Base-by-base conservation (phyloP, 495 filamentous ascomycete genomes). In the Penicilliopsis zonata region DNA sequence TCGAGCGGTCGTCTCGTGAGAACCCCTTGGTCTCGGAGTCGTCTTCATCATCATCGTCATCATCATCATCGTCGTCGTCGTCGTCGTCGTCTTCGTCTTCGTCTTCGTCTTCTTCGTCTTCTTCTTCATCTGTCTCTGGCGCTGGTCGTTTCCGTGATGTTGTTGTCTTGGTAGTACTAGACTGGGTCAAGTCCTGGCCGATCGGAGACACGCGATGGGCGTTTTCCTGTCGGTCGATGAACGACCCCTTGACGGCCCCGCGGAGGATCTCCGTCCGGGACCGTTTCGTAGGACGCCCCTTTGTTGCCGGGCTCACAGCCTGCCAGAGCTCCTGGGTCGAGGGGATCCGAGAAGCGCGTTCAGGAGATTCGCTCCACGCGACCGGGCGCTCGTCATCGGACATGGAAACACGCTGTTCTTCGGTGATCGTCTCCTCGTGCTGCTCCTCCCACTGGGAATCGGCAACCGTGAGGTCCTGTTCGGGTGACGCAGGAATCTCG, bases 161-260 rank as follows among this genome's bases (percentile, higher is more conserved):
- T n/a, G n/a, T n/a, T n/a, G n/a, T n/a, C n/a, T n/a, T n/a, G n/a
- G n/a, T n/a, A n/a, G n/a, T n/a, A n/a, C n/a, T n/a, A n/a, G n/a
- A n/a, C n/a, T n/a, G n/a, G n/a, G n/a, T n/a, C n/a, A n/a, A n/a
- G n/a, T n/a, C 38, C 6, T 41, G 37, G 20, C 40, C 41, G 22
- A 57, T 50, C n/a, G 52, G 52, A 1, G 50, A 56, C 2, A 63
- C 42, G 7, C 50, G 43, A 4, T 32, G 32, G 6, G 58, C 58
- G 25, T 42, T 43, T 3, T 31, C 22, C 24, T 63, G 58, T 6
- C 47, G 53, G 37, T 63, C 58, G 16, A 63, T 53, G 20, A 58
- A 53, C 4, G 44, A n/a, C 34, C n/a, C 37, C 39, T 18, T 31
- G 41, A 5, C 38, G n/a, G 14, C 20, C 32, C 19, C 34, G 29